phyloP scores from a whole-genome alignment of 805 yeast species.

The Yamadazyma ubonensis region DNA sequence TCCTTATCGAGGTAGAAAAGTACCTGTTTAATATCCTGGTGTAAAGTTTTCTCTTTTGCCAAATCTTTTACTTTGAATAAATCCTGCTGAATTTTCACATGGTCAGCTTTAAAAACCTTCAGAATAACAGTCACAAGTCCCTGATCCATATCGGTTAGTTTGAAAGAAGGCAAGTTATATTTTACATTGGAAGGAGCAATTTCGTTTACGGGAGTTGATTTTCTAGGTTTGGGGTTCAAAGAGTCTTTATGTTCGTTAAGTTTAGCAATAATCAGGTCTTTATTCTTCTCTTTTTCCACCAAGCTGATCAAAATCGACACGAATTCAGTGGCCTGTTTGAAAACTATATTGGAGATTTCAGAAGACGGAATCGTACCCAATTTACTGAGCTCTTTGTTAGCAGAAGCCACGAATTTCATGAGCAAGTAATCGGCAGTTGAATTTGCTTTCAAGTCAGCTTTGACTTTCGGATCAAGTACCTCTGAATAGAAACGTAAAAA shows the following conservation, averaged over 20 bases:
- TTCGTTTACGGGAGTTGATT: slow-evolving; percentile 2
- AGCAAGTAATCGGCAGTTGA: slow-evolving; percentile 47
- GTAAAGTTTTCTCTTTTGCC: slow-evolving; percentile 39
- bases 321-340: slow-evolving; percentile 36
- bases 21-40: slow-evolving; percentile 36
- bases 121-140: slow-evolving; percentile 43
- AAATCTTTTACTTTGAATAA: slow-evolving; percentile 40
- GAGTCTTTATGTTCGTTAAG: slow-evolving; percentile 43
- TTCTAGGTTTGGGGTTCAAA: slow-evolving; percentile 23
- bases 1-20: slow-evolving; percentile 36
- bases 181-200: slow-evolving; percentile 15
- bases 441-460: slow-evolving; percentile 28
- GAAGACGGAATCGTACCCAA: slow-evolving; percentile 30
- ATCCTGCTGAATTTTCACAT: slow-evolving; percentile 53
- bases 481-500: slow-evolving; percentile 64
- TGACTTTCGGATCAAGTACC: slow-evolving; percentile 47
- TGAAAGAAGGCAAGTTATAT: slow-evolving; percentile 49
- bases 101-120: slow-evolving; percentile 50
- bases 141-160: slow-evolving; percentile 53
- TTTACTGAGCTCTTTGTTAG: slow-evolving; percentile 52
- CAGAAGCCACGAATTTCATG: slow-evolving; percentile 50
- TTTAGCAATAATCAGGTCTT: slow-evolving; percentile 41
- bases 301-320: slow-evolving; percentile 37
- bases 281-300: slow-evolving; percentile 36
- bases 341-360: slow-evolving; percentile 33